A percentile compares a stretch with the other conserved stretches of the same genome.
These are phyloP conservation scores for Actinomortierella wolfii DNA, from an alignment of 371 early-diverging fungal species.

Conservation along the genomic window DNA sequence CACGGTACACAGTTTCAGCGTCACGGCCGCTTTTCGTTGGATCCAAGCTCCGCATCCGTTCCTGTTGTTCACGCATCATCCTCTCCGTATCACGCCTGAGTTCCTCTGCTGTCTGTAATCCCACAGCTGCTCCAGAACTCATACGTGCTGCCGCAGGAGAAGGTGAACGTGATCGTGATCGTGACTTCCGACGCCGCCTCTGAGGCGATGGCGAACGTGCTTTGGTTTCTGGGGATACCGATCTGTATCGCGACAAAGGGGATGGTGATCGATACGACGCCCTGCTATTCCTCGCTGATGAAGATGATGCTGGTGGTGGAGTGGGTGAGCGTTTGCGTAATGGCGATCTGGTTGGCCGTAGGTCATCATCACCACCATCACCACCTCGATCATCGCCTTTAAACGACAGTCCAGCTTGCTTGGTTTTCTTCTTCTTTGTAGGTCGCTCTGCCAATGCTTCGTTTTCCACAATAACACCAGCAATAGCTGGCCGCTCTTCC, in stretches of 20 bases:
- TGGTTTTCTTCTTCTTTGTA: conserved; percentile 10
- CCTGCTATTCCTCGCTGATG: conserved; percentile 9
- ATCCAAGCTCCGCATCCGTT: conserved; percentile 46
- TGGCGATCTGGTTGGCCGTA: background rate
- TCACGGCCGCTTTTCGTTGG: conserved; percentile 51
- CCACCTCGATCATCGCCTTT: no score
- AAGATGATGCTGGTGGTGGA: conserved; percentile 5
- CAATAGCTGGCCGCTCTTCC: conserved; percentile 55
- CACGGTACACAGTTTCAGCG: conserved; percentile 80
- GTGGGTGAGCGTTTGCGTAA: conserved; percentile 9
- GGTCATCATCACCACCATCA: no score
- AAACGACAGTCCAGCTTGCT: no score
- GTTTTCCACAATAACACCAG: conserved; percentile 44
- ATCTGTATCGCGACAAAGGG: conserved; percentile 2
- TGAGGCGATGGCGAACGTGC: conserved; percentile 7
- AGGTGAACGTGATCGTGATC: conserved; percentile 18
- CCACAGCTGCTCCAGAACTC: conserved; percentile 61
- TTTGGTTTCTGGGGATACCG: conserved; percentile 3
- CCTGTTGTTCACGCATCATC: conserved; percentile 41
- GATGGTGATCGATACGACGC: background rate
- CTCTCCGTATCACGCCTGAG: conserved; percentile 53
- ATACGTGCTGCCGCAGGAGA: conserved; percentile 46
- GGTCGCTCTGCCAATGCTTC: conserved; percentile 26
- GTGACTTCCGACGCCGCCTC: conserved; percentile 12
- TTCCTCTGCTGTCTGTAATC: conserved; percentile 57